phyloP scores from a whole-genome alignment of 768 basidiomycete species.

The Pleurotus ostreatus region DNA sequence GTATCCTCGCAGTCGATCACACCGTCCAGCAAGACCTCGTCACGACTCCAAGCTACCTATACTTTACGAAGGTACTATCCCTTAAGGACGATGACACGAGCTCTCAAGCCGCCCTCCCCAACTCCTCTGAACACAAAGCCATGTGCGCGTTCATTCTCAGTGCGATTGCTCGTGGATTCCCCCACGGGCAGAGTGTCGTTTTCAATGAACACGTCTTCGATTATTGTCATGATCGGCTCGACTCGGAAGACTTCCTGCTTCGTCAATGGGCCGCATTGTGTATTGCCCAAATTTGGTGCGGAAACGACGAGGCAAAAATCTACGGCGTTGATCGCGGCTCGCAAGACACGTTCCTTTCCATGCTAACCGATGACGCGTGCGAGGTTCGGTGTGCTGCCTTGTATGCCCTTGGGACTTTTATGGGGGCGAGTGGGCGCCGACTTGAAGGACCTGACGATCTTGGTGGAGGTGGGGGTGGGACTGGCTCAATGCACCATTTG shows the following conservation, averaged over 20 bases:
- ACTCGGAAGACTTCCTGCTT: conserved; percentile 88
- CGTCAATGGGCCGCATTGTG: conserved; percentile 94
- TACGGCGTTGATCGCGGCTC: conserved; percentile 75
- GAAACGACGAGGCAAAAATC: conserved; percentile 85
- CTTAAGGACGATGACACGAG: conserved; percentile 54
- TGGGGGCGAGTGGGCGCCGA: conserved; percentile 72
- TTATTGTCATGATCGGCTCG: conserved; percentile 77
- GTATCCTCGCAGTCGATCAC: conserved; percentile 95
- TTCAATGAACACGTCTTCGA: conserved; percentile 80
- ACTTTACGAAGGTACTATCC: conserved; percentile 77
- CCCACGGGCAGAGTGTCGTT: conserved; percentile 82
- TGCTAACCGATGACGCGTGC: conserved; percentile 83
- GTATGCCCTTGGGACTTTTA: conserved; percentile 89
- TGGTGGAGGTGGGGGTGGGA: conserved; percentile 79
- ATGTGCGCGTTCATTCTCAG: conserved; percentile 98
- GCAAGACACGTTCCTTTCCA: conserved; percentile 75
- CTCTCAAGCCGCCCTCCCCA: conserved; percentile 59
- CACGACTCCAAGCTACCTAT: conserved; percentile 78
- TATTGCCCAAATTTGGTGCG: conserved; percentile 94
- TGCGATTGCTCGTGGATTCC: conserved; percentile 82
- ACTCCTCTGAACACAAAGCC: conserved; percentile 93
- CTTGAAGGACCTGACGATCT: conserved; percentile 47
- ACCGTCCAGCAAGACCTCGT: conserved; percentile 88
- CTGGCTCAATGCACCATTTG: conserved; percentile 72
- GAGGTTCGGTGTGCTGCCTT: conserved; percentile 91